These are phyloP conservation scores for Ophiostoma sp. DNA, from an alignment of 2,329 filamentous ascomycete genomes.

Conservation along the genomic window DNA sequence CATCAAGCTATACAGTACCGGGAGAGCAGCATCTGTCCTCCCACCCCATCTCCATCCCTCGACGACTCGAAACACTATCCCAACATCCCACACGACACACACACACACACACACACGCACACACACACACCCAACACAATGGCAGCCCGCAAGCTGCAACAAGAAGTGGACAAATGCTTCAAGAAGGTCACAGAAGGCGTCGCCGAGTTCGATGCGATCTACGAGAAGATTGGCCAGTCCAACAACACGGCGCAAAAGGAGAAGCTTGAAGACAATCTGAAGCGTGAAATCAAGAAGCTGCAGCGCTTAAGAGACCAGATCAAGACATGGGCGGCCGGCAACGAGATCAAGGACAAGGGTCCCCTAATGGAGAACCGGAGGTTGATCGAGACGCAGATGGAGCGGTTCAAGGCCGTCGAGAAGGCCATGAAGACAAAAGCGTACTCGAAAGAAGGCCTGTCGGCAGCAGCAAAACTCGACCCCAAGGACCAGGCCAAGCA, in stretches of 20 bases:
- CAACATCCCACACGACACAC: not conserved
- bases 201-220: slow-evolving; percentile 84
- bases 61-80: not conserved
- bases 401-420: slow-evolving; percentile 99
- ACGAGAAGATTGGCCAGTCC: slow-evolving; percentile 94
- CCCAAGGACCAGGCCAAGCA: slow-evolving; percentile 96
- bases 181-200: slow-evolving; percentile 96
- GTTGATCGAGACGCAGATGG: slow-evolving; percentile 99
- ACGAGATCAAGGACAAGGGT: slow-evolving; percentile 99
- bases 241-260: slow-evolving; percentile 94
- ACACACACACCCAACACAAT: slow-evolving; percentile 47
- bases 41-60: not conserved
- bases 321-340: slow-evolving; percentile 97
- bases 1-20: not conserved
- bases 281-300: slow-evolving; percentile 99
- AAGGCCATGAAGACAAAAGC: slow-evolving; percentile 99
- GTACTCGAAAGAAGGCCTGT: slow-evolving; percentile 95
- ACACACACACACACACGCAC: not conserved
- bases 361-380: slow-evolving; percentile 89
- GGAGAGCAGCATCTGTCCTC: slow-evolving; percentile 8
- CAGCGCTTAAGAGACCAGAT: slow-evolving; percentile 96
- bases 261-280: slow-evolving; percentile 95
- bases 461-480: slow-evolving; percentile 85
- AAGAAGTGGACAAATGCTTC: slow-evolving; percentile 99
- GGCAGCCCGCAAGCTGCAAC: slow-evolving; percentile 92